Evolutionary conservation across 2,329 filamentous ascomycete species (phyloP), one percentile per base, ranked within the genome.

Genomic region (Cryphonectria carpinicola): DNA sequence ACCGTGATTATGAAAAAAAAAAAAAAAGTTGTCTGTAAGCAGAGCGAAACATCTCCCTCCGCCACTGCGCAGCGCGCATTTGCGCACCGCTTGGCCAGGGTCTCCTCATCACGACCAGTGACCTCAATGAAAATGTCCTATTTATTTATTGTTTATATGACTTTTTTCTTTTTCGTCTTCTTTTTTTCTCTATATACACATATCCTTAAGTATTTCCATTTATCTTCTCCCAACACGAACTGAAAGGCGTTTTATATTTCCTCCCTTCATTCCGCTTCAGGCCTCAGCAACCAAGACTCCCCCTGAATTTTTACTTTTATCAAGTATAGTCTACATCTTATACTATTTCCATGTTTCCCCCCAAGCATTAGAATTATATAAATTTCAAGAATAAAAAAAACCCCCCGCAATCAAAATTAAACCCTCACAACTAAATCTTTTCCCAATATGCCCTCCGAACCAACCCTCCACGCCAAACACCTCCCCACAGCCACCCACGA

Each of bases 401-500:
- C 1, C 37, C n/a, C n/a, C n/a, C n/a, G n/a, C 37, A 10, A 10
- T 10, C 1, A 11, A 37, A 37, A 37, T 10, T 2, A 37, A 5
- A 37, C 35, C 35, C 8, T 10, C 37, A 39, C 37, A 39, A 39
- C 37, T 39, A 11, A 13, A 39, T 3, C 46, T n/a, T 11, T 14
- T 19, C 35, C 32, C 11, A 32, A 19, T 35, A 71, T 70, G 67
- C 19, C 67, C 22, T 46, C 63, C 41, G 67, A 72, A 35, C 61
- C 65, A 25, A 66, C 62, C 7, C 66, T 71, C 39, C 22, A 13
- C 39, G 66, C 71, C n/a, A 49, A 54, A 19, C 22, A 32, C 25
- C 71, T 69, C 63, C 71, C 71, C 5, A 62, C 62, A 11, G 66
- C 60, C 56, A 54, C 52, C 13, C 69, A 73, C 67, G 66, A 72